Conservation (phyloP, 164 flowering plant genomes). For the Taxillus chinensis region DNA sequence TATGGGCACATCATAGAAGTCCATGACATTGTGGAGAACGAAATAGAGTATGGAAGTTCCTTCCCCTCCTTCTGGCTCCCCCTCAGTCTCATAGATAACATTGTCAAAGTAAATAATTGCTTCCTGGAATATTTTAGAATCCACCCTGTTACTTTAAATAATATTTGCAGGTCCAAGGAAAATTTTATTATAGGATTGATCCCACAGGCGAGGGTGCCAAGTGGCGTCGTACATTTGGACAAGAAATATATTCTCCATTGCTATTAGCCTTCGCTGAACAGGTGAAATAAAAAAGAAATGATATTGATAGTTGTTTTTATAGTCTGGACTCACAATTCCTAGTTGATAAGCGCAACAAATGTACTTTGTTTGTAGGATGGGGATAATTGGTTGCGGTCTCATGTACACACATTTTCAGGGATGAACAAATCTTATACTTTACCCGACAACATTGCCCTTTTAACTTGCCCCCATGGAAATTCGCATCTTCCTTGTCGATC, state of each 20-base stretch:
- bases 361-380: constrained; percentile 20
- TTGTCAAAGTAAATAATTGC: background rate
- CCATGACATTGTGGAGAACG: no score
- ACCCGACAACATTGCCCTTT: constrained; percentile 35
- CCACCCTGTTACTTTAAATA: background rate
- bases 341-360: background rate
- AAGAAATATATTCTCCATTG: constrained; percentile 93
- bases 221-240: constrained; percentile 92
- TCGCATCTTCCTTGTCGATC: constrained; percentile 56
- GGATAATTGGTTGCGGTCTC: constrained; percentile 27
- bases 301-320: background rate
- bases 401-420: constrained; percentile 23
- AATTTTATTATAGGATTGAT: constrained; percentile 64
- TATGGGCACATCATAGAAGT: no score
- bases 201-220: constrained; percentile 86
- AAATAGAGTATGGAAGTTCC: no score
- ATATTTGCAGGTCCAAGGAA: constrained; percentile 66
- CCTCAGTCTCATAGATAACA: background rate
- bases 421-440: constrained; percentile 29
- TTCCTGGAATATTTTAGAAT: background rate
- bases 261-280: constrained; percentile 82
- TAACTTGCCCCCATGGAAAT: constrained; percentile 89
- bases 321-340: background rate
- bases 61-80: no score
- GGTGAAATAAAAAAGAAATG: constrained; percentile 24